Evolutionary conservation across 1,284 basidiomycete species (phyloP).

Genomic region (Uromyces viciae-fabae): DNA sequence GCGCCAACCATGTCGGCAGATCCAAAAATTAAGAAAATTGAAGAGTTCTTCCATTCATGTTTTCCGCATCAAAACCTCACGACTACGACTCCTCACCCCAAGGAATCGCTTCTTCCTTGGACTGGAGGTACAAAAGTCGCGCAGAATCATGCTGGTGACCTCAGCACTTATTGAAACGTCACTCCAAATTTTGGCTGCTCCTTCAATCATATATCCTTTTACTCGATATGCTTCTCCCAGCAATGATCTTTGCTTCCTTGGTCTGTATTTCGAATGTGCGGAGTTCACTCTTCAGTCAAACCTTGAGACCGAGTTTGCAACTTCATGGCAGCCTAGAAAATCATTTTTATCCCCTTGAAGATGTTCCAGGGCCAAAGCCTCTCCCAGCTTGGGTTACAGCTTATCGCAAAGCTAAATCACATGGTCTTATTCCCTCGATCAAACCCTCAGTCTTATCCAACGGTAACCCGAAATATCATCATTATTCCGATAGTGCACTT

Average conservation of each 20-base stretch:
- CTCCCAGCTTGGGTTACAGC: constrained; percentile 69
- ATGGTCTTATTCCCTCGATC: constrained; percentile 69
- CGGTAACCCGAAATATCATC: background rate
- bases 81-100: too few species aligned
- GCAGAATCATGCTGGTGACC: too few species aligned
- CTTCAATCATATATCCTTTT: too few species aligned
- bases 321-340: background rate
- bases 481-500: constrained; percentile 21
- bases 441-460: constrained; percentile 57
- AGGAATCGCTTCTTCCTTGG: too few species aligned
- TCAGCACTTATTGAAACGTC: too few species aligned
- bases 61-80: too few species aligned
- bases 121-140: too few species aligned
- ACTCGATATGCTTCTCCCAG: too few species aligned
- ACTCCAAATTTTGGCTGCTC: too few species aligned
- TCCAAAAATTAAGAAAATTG: too few species aligned
- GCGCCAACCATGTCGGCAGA: too few species aligned
- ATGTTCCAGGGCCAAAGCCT: constrained; percentile 47
- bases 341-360: constrained; percentile 26
- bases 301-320: background rate
- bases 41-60: too few species aligned
- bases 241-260: background rate
- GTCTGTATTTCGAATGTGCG: background rate
- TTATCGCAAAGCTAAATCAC: constrained; percentile 63
- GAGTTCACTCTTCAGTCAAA: background rate